Evolutionary conservation across 176 grass and related monocot genomes (phyloP).

Genomic region (Eremochloa ophiuroides): DNA sequence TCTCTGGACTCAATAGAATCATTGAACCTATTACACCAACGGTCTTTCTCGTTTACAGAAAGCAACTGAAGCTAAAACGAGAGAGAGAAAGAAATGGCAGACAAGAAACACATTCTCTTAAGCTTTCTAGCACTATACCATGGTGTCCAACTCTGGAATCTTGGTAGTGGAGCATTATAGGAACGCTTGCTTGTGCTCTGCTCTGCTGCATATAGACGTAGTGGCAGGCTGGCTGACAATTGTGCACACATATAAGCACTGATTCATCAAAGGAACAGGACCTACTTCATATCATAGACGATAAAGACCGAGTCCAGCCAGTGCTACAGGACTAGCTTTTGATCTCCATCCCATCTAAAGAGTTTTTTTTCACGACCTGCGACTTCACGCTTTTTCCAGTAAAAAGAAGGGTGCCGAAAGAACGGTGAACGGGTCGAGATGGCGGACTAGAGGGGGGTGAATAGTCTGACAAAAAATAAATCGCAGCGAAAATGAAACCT

Average conservation of each 20-base stretch:
- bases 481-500: no score
- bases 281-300: not conserved
- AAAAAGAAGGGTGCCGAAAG: no score
- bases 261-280: no score
- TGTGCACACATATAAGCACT: no score
- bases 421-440: no score
- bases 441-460: no score
- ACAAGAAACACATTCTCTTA: not conserved
- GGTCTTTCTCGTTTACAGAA: not conserved
- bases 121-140: not conserved
- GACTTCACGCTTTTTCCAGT: no score
- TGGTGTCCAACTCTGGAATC: not conserved
- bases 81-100: not conserved
- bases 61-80: not conserved
- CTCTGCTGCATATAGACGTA: not conserved
- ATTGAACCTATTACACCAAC: not conserved
- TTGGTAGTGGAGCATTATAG: not conserved
- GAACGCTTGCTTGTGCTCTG: not conserved
- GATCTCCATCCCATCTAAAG: not conserved
- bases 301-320: not conserved
- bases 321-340: not conserved
- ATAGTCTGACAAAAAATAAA: no score
- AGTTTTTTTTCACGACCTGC: no score
- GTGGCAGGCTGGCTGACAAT: not conserved
- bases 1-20: not conserved